Base-by-base conservation (phyloP, 2,329 filamentous ascomycete genomes). In the Achaetomium macrosporum region DNA sequence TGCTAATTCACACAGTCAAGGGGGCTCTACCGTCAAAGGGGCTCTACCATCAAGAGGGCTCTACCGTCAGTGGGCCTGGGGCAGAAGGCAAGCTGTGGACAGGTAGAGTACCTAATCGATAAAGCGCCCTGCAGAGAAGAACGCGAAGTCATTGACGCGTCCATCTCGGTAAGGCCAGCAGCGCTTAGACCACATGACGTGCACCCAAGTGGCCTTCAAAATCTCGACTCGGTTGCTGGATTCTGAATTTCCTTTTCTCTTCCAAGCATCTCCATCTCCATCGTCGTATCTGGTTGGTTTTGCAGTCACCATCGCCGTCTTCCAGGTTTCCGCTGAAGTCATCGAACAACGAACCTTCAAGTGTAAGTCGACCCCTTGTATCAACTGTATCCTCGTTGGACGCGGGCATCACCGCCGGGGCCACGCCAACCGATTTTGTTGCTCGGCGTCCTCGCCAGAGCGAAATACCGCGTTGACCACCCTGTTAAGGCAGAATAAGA, bases 291-390 rank as follows among this genome's bases (percentile, higher is more conserved):
- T 3, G 35, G 3, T 37, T 37, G 10, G 5, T n/a, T 7, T 16
- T 37, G 35, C n/a, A 2, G 9, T n/a, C 31, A 3, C 31, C 42
- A 19, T 35, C 29, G 33, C 43, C n/a, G 45, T 44, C 43, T 48
- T 30, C 8, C 3, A 25, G 9, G 35, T 44, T 49, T 31, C 2
- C 33, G 17, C 19, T 17, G 33, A 45, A 35, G 13, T 43, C 20
- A 45, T 15, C 44, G n/a, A 36, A 37, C 48, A 48, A 41, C 35
- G 29, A 51, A n/a, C n/a, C n/a, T n/a, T n/a, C n/a, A n/a, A 17
- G 36, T 17, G 49, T 54, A 47, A 50, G 42, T 54, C 16, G 2
- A 41, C 41, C 36, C 8, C 25, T 17, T 47, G 8, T 50, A 3
- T 41, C 11, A 35, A 9, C 8, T 33, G 10, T 31, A 6, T 31